Evolutionary conservation across 371 early-diverging fungal species (phyloP).

Genomic region (Nematocida minor): DNA sequence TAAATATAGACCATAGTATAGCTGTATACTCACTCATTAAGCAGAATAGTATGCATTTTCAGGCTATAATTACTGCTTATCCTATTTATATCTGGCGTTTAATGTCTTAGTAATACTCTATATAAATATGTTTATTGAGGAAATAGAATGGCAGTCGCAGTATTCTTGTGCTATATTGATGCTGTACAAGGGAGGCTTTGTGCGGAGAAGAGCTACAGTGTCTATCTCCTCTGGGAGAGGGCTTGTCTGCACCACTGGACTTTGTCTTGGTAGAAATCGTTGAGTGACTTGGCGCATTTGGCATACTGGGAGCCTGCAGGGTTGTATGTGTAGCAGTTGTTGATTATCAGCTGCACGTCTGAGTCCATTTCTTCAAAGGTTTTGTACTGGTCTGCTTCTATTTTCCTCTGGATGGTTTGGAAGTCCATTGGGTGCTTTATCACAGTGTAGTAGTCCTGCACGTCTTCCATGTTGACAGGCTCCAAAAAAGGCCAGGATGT

Average conservation of each 20-base stretch:
- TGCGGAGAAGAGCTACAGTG: no score
- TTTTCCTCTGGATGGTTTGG: conserved; percentile 70
- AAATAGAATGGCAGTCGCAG: no score
- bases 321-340: conserved; percentile 78
- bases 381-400: conserved; percentile 71
- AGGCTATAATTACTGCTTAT: no score
- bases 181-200: no score
- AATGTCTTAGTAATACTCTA: no score
- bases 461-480: conserved; percentile 76
- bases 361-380: conserved; percentile 70
- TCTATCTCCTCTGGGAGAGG: conserved; percentile 15
- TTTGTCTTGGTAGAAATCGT: conserved; percentile 44
- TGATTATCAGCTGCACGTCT: conserved; percentile 74
- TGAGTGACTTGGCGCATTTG: conserved; percentile 68
- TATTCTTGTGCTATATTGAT: no score
- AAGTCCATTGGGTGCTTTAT: conserved; percentile 96
- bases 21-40: no score
- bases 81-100: no score
- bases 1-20: no score
- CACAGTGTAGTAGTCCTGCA: conserved; percentile 85
- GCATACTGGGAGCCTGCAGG: conserved; percentile 72
- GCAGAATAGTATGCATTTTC: no score
- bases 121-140: no score
- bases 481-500: conserved; percentile 91
- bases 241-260: conserved; percentile 45